These are phyloP conservation scores for Strobilomyces dryophilus DNA, from an alignment of 768 basidiomycete species.

Conservation along the genomic window DNA sequence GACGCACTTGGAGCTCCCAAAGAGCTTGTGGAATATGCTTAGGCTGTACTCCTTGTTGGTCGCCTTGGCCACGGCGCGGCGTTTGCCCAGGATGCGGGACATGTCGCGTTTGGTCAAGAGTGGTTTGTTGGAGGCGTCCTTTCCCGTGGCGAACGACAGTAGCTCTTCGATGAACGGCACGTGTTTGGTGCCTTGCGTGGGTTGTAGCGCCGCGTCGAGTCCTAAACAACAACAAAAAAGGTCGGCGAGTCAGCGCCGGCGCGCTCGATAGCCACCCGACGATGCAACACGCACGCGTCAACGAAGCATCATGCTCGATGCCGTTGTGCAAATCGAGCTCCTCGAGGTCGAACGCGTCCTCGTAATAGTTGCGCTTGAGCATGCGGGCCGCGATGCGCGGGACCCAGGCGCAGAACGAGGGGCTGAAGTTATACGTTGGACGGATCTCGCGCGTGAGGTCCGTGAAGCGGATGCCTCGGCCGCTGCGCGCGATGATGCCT, in stretches of 20 bases:
- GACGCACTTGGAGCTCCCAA: slow-evolving; percentile 67
- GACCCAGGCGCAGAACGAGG: slow-evolving; percentile 65
- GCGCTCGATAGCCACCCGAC: neutral
- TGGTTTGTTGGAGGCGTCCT: slow-evolving; percentile 41
- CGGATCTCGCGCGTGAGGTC: slow-evolving; percentile 42
- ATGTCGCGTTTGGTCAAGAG: slow-evolving; percentile 58
- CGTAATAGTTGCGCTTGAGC: slow-evolving; percentile 51
- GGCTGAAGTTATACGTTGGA: slow-evolving; percentile 63
- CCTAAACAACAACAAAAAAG: slow-evolving; percentile 34
- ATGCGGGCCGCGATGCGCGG: slow-evolving; percentile 56
- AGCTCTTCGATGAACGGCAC: slow-evolving; percentile 53
- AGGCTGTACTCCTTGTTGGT: slow-evolving; percentile 58
- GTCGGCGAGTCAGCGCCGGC: neutral
- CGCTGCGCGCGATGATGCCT: slow-evolving; percentile 54
- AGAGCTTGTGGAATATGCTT: slow-evolving; percentile 51
- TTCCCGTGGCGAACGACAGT: slow-evolving; percentile 56
- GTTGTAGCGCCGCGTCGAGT: slow-evolving; percentile 43
- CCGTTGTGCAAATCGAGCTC: slow-evolving; percentile 74
- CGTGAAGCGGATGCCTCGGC: slow-evolving; percentile 64
- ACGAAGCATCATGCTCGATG: slow-evolving; percentile 34
- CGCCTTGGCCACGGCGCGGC: slow-evolving; percentile 53
- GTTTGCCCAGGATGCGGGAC: slow-evolving; percentile 52
- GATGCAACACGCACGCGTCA: slow-evolving; percentile 26
- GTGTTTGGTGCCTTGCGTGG: slow-evolving; percentile 52
- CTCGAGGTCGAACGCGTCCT: slow-evolving; percentile 57